Base-by-base conservation (phyloP, 345 rosid genomes). In the Rhodamnia argentea region DNA sequence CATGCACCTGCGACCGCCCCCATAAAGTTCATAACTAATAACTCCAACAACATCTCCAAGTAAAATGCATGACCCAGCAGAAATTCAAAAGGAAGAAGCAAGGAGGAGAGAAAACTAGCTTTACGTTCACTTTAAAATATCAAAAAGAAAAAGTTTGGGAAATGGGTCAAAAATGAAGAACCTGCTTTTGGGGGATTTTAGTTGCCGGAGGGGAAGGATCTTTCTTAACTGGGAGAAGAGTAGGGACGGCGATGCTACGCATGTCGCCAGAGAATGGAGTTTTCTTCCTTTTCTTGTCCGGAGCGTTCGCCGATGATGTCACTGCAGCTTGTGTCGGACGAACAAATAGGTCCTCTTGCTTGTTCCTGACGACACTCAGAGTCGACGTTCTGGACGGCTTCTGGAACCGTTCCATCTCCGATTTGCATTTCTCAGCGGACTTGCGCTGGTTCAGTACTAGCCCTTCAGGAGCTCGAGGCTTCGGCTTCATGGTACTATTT, bases 151-250 rank as follows among this genome's bases (percentile, higher is more conserved):
- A 24, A 52, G 11, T 8, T 7, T 13, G 37, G 27, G 22, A 40
- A 55, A 24, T 27, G 74, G 83, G 32, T 9, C 6, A 44, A 53
- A 13, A 42, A 52, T 9, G 23, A 50, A 7, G 16, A 90, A 95
- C 98, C 94, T 92, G 95, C 81, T 94, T 94, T 58, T 86, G 91
- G 84, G 92, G 93, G 83, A 90, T 86, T 87, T 89, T 89, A 13
- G 93, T 90, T 52, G 91, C 91, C 10, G 93, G 93, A 59, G 96
- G 93, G 87, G 92, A 90, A 42, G 95, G 92, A 82, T 92, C 94
- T 92, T 90, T 97, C 92, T 94, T 97, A 85, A 93, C 91, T 5
- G 98, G 94, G 85, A 95, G 94, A 84, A 93, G 88, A 78, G 88
- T 88, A 9, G 95, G 92, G 89, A 90, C 93, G 85, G 84, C 82